phyloP scores from a whole-genome alignment of 2,329 filamentous ascomycete species.

The Trichophaea hybrida region DNA sequence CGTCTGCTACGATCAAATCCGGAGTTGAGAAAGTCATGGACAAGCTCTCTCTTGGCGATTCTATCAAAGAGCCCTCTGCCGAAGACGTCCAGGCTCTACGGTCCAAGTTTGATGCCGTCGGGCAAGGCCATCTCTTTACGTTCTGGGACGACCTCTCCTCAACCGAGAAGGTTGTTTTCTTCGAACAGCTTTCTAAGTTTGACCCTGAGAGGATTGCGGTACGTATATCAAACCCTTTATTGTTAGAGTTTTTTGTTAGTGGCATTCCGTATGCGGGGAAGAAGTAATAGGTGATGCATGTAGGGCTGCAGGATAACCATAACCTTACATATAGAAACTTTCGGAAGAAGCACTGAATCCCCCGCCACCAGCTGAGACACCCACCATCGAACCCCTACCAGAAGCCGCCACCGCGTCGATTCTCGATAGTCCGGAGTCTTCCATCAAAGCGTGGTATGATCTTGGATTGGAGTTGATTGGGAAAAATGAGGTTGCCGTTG shows the following conservation, averaged over 20 bases:
- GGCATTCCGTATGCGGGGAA: not conserved
- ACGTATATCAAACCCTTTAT: not conserved
- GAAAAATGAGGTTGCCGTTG: slow-evolving; percentile 61
- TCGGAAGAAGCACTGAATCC: slow-evolving; percentile 70
- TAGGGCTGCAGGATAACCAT: not conserved
- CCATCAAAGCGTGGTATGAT: slow-evolving; percentile 74
- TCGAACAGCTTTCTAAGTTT: slow-evolving; percentile 65
- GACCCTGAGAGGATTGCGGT: slow-evolving; percentile 45
- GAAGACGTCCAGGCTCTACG: slow-evolving; percentile 41
- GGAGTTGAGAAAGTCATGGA: slow-evolving; percentile 36
- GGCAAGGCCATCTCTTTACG: slow-evolving; percentile 68
- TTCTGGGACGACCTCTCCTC: slow-evolving; percentile 70
- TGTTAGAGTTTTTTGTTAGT: not conserved
- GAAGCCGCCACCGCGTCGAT: slow-evolving; percentile 76
- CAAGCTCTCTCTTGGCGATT: slow-evolving; percentile 33
- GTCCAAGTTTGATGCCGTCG: slow-evolving; percentile 57
- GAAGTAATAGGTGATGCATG: not conserved
- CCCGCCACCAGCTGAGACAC: slow-evolving; percentile 36
- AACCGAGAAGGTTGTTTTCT: slow-evolving; percentile 62
- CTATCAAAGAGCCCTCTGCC: slow-evolving; percentile 27
- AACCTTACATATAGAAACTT: slow-evolving; percentile 52
- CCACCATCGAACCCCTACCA: slow-evolving; percentile 69
- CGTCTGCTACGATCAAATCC: too few relatives aligned
- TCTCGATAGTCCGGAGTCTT: slow-evolving; percentile 66
- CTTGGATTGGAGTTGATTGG: slow-evolving; percentile 51